Evolutionary conservation across 2,329 filamentous ascomycete species (phyloP).

Genomic region (Aspergillus tamarii): DNA sequence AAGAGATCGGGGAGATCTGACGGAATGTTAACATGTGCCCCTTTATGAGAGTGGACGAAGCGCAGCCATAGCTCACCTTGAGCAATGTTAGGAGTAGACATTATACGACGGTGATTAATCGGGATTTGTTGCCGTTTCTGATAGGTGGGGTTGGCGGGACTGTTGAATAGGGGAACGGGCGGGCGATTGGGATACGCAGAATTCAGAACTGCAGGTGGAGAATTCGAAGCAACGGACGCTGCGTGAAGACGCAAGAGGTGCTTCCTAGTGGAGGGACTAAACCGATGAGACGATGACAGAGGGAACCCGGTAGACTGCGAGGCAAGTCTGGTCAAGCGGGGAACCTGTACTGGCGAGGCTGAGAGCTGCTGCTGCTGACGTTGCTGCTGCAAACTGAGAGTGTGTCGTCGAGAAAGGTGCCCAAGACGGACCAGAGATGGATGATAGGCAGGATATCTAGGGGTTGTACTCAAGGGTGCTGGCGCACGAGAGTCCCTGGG

Average conservation of each 20-base stretch:
- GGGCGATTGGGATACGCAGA: constrained; percentile 40
- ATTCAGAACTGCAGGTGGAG: constrained; percentile 28
- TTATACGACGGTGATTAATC: constrained; percentile 37
- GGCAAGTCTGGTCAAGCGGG: constrained; percentile 44
- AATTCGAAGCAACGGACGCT: constrained; percentile 44
- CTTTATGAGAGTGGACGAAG: too few species aligned
- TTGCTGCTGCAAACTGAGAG: constrained; percentile 40
- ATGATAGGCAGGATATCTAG: constrained; percentile 38
- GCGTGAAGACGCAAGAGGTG: constrained; percentile 38
- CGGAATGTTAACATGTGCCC: constrained; percentile 19
- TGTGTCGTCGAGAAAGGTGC: constrained; percentile 39
- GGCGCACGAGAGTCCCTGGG: constrained; percentile 39
- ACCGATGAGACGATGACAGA: constrained; percentile 43
- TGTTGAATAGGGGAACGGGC: constrained; percentile 44
- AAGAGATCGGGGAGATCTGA: constrained; percentile 34
- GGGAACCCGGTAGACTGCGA: constrained; percentile 43
- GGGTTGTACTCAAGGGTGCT: constrained; percentile 41
- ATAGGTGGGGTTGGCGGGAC: constrained; percentile 28
- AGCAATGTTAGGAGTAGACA: constrained; percentile 43
- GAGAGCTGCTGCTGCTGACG: constrained; percentile 38
- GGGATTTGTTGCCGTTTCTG: constrained; percentile 34
- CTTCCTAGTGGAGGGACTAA: constrained; percentile 37
- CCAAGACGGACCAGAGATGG: constrained; percentile 38
- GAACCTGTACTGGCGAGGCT: constrained; percentile 41
- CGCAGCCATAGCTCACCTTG: constrained; percentile 44